Percentiles rank a stretch among this genome's conserved stretches.
Conservation (phyloP, 768 basidiomycete species). For the Rhodotorula babjevae region DNA sequence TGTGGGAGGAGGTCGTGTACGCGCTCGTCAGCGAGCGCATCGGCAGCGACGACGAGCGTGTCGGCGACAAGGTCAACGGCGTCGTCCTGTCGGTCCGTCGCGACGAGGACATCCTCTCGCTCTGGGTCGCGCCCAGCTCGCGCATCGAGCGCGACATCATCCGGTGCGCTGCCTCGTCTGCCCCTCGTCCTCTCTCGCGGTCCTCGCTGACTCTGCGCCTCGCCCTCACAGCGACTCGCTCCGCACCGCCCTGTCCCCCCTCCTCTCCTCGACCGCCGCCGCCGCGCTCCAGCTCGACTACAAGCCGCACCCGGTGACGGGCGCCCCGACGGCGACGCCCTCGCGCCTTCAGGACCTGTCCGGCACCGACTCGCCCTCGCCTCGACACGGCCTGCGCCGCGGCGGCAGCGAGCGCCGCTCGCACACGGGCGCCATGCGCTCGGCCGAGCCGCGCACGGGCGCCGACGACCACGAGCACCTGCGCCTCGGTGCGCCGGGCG, state of each 20-base stretch:
- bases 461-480: slow-evolving; percentile 1
- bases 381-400: not conserved
- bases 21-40: slow-evolving; percentile 36
- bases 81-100: slow-evolving; percentile 90
- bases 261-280: slow-evolving; percentile 21
- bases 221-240: slow-evolving; percentile 23
- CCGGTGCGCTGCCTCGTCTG: slow-evolving; percentile 55
- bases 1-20: slow-evolving; percentile 72
- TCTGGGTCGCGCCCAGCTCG: slow-evolving; percentile 83
- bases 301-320: slow-evolving; percentile 38
- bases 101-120: slow-evolving; percentile 84
- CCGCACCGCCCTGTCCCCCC: slow-evolving; percentile 23
- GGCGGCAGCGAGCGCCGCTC: not conserved
- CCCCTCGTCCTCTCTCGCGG: no score
- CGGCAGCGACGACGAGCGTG: slow-evolving; percentile 18
- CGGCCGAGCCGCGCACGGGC: slow-evolving; percentile 6
- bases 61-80: slow-evolving; percentile 67
- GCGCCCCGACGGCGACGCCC: not conserved
- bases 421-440: not conserved
- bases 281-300: slow-evolving; percentile 36
- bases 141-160: slow-evolving; percentile 73
- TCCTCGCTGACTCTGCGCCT: no score
- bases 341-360: not conserved
- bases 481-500: not conserved
- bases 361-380: slow-evolving; percentile 6